Conservation (phyloP, 1,284 basidiomycete genomes). For the Moniliophthora roreri region DNA sequence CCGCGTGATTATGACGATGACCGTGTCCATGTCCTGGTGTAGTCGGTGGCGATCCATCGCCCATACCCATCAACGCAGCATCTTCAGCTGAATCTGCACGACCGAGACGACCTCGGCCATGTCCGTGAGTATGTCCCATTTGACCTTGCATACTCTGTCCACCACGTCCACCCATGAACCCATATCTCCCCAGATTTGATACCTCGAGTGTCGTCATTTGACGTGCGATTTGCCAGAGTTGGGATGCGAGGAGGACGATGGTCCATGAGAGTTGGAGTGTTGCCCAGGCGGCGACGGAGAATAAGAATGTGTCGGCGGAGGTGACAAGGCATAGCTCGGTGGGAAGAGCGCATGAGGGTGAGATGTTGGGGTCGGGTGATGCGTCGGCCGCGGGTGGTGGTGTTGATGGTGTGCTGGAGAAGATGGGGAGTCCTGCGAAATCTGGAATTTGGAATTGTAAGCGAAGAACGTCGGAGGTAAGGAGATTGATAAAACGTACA, state of each 20-base stretch:
- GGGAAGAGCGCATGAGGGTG: slow-evolving; percentile 70
- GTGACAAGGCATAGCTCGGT: slow-evolving; percentile 68
- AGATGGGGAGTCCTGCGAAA: slow-evolving; percentile 2
- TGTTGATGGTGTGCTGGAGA: not conserved
- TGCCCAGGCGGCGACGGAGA: slow-evolving; percentile 81
- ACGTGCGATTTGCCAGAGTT: slow-evolving; percentile 88
- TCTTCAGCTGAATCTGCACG: slow-evolving; percentile 38
- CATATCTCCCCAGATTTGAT: slow-evolving; percentile 91
- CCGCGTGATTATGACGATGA: slow-evolving; percentile 36
- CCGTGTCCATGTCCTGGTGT: slow-evolving; percentile 14
- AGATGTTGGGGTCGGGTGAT: slow-evolving; percentile 36
- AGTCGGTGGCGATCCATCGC: slow-evolving; percentile 21
- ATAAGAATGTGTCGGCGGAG: slow-evolving; percentile 80
- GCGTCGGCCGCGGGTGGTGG: slow-evolving; percentile 30
- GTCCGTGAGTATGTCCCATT: slow-evolving; percentile 66
- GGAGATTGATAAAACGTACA: slow-evolving; percentile 52
- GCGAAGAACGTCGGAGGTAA: slow-evolving; percentile 5
- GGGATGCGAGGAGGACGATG: slow-evolving; percentile 78
- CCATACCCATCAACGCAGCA: slow-evolving; percentile 32
- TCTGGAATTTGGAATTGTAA: not conserved
- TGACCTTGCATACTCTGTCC: slow-evolving; percentile 66
- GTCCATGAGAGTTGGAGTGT: slow-evolving; percentile 95
- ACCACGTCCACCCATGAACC: slow-evolving; percentile 95
- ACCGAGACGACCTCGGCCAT: slow-evolving; percentile 24
- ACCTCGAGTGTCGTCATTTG: slow-evolving; percentile 98